These are phyloP conservation scores for Pyrenophora graminea DNA, from an alignment of 2,329 filamentous ascomycete species.

Conservation along the genomic window DNA sequence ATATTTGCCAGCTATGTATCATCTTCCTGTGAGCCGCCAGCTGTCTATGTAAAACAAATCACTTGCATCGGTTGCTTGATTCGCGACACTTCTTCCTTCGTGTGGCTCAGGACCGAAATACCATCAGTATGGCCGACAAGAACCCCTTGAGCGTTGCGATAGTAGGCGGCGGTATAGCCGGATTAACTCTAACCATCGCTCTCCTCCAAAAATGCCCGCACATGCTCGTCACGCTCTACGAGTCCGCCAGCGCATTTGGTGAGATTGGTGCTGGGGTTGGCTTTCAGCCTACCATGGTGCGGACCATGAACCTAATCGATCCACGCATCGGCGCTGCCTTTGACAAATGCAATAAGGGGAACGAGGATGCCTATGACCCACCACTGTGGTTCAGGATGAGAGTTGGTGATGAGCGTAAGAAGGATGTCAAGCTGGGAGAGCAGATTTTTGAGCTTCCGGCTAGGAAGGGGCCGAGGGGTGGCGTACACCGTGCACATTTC, in stretches of 20 bases:
- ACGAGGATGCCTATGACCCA: slow-evolving; percentile 13
- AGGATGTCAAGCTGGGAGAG: slow-evolving; percentile 23
- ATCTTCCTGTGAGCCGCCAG: too few relatives aligned
- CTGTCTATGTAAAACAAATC: too few relatives aligned
- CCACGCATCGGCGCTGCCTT: slow-evolving; percentile 33
- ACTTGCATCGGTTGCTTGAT: too few relatives aligned
- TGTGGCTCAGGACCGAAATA: neutral
- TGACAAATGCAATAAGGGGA: slow-evolving; percentile 12
- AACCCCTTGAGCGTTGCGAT: slow-evolving; percentile 55
- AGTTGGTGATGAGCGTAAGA: slow-evolving; percentile 30
- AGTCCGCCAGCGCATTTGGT: slow-evolving; percentile 57
- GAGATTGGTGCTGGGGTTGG: slow-evolving; percentile 64
- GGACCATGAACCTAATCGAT: slow-evolving; percentile 51
- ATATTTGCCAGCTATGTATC: too few relatives aligned
- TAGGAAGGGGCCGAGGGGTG: slow-evolving; percentile 33
- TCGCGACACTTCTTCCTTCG: too few relatives aligned
- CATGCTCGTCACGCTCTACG: slow-evolving; percentile 58
- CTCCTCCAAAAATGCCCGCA: slow-evolving; percentile 49
- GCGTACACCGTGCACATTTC: slow-evolving; percentile 55
- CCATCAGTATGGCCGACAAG: slow-evolving; percentile 6
- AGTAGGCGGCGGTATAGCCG: slow-evolving; percentile 64
- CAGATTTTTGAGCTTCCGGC: slow-evolving; percentile 31
- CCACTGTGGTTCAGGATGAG: slow-evolving; percentile 31
- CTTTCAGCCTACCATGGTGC: slow-evolving; percentile 44
- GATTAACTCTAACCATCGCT: slow-evolving; percentile 57